Conservation (phyloP, 257 asterid species). For the Solanum rostratum region DNA sequence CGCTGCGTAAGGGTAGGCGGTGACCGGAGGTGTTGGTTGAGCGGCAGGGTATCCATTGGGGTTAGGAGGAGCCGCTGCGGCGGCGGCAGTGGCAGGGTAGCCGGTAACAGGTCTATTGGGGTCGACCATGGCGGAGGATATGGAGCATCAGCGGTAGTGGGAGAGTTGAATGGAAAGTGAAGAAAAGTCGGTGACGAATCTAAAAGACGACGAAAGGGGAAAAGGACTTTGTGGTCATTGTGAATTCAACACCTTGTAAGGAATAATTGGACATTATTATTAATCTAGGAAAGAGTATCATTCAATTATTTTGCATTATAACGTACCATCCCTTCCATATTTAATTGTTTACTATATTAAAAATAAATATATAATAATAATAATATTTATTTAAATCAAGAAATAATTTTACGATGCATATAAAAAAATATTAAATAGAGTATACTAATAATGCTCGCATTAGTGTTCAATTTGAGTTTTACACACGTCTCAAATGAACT, state of each 20-base stretch:
- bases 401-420: too few relatives aligned
- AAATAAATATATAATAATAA: too few relatives aligned
- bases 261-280: background rate
- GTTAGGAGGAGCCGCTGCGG: conserved; percentile 1
- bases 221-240: background rate
- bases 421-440: too few relatives aligned
- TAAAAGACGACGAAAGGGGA: background rate
- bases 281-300: background rate
- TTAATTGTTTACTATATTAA: too few relatives aligned
- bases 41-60: conserved; percentile 31
- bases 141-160: background rate
- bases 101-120: conserved; percentile 73
- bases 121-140: conserved; percentile 33
- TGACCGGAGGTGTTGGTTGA: conserved; percentile 28
- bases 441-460: too few relatives aligned
- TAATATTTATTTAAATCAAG: too few relatives aligned
- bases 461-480: too few relatives aligned
- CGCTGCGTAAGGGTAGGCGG: conserved; percentile 47
- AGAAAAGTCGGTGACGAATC: background rate
- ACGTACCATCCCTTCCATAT: too few relatives aligned
- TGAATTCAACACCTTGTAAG: background rate
- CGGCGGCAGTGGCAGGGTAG: conserved; percentile 34
- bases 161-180: background rate
- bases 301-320: background rate
- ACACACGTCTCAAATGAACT: too few relatives aligned